phyloP scores from a whole-genome alignment of 2,329 filamentous ascomycete species.

The Phyllosticta citrichinensis region DNA sequence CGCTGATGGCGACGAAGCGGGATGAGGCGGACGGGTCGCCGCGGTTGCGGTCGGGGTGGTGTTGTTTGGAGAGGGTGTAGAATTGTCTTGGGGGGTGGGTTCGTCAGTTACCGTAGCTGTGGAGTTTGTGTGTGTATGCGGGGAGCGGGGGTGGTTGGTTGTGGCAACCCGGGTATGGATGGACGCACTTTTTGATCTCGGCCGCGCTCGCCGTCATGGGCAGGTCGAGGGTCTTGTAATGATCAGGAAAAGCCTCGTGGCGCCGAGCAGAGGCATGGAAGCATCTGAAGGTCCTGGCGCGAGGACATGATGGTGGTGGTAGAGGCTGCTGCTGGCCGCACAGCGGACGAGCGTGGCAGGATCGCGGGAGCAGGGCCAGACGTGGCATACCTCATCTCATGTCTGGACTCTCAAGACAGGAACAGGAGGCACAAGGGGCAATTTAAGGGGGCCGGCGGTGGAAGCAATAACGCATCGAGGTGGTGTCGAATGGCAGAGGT shows the following conservation, averaged over 20 bases:
- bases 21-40: slow-evolving; percentile 59
- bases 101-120: too few relatives aligned
- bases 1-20: slow-evolving; percentile 73
- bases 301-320: background rate
- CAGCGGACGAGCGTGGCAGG: background rate
- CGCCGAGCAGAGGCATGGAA: slow-evolving; percentile 6
- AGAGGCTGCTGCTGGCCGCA: background rate
- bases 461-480: too few relatives aligned
- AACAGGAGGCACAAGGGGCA: background rate
- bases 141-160: background rate
- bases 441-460: background rate
- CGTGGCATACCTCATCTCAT: slow-evolving; percentile 10
- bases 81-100: slow-evolving; percentile 45
- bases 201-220: slow-evolving; percentile 54
- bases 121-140: slow-evolving; percentile 4
- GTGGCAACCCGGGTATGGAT: background rate
- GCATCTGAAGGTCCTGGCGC: background rate
- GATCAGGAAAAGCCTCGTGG: slow-evolving; percentile 39
- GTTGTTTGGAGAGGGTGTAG: slow-evolving; percentile 79
- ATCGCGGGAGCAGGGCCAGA: background rate
- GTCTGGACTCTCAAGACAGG: background rate
- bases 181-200: slow-evolving; percentile 71
- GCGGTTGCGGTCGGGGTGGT: slow-evolving; percentile 89
- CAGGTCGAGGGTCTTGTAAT: slow-evolving; percentile 79
- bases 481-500: background rate